Base-by-base conservation (phyloP, 805 yeast species). In the baker's yeast (Saccharomyces cerevisiae) region DNA sequence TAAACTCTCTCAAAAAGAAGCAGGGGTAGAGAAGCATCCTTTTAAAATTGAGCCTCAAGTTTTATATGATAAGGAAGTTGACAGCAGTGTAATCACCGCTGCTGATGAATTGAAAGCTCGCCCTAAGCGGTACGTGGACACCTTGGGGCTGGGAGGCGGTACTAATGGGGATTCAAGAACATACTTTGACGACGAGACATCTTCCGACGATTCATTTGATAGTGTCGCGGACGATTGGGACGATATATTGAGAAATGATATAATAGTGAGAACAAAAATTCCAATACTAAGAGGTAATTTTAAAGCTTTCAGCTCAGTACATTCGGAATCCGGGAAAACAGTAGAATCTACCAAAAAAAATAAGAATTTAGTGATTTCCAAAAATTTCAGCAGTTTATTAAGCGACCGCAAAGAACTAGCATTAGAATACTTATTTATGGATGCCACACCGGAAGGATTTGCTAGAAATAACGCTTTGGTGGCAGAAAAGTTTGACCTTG, bases 331-430 rank as follows among this genome's bases (percentile, higher is more conserved):
- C 10, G 63, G 58, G 1, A 61, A 61, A 52, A 64, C 66, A 6
- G 51, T 55, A 11, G 70, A 63, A 13, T 62, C 70, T 3, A 50
- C 56, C 3, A 61, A 56, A n/a, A 68, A 59, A 46, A 70, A 68
- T 48, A 79, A 72, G 57, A 87, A 86, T 60, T 67, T 80, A n/a
- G 84, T 88, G 9, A 76, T 78, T 2, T 78, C 84, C 2, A 74
- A 78, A 54, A 92, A 89, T 63, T 85, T 85, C 66, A 72, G 79
- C 22, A 78, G 83, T 63, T 71, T 91, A 50, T 78, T 89, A 36
- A 96, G 96, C 0, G 85, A 90, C 17, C 82, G 85, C 58, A 77
- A 79, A 67, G 85, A 85, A 53, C 66, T 87, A 47, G 94, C 92
- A 0, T 70, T 76, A 46, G 87, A 82, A 53, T 87, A 86, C 64